Evolutionary conservation across 805 yeast genomes (phyloP).

Genomic region (Ogataea paradorogensis): DNA sequence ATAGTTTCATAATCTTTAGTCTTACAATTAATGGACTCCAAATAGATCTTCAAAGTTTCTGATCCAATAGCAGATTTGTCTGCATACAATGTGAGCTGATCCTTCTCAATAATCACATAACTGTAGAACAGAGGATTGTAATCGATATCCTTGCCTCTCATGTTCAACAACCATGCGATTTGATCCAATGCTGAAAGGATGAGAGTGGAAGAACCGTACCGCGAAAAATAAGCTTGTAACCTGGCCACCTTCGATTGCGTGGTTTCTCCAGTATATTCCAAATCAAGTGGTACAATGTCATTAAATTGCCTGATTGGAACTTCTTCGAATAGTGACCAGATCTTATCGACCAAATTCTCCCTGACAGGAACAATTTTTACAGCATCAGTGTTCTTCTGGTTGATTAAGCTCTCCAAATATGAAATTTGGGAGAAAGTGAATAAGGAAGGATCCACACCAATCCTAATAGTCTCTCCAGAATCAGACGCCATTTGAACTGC

Average conservation of each 20-base stretch:
- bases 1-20: slow-evolving; percentile 44
- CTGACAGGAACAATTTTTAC: slow-evolving; percentile 43
- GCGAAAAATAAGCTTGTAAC: slow-evolving; percentile 39
- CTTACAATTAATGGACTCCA: slow-evolving; percentile 42
- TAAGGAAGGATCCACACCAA: slow-evolving; percentile 50
- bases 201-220: slow-evolving; percentile 24
- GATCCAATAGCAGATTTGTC: slow-evolving; percentile 27
- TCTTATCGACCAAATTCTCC: slow-evolving; percentile 46
- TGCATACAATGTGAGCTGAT: slow-evolving; percentile 40
- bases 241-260: slow-evolving; percentile 54
- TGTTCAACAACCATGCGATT: slow-evolving; percentile 84
- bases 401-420: slow-evolving; percentile 33
- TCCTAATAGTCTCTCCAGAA: slow-evolving; percentile 34
- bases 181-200: slow-evolving; percentile 67
- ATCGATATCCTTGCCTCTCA: slow-evolving; percentile 59
- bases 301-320: slow-evolving; percentile 55
- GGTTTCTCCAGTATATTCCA: slow-evolving; percentile 62
- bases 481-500: slow-evolving; percentile 50
- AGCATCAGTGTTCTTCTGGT: slow-evolving; percentile 24
- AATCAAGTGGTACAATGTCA: slow-evolving; percentile 48
- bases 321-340: slow-evolving; percentile 56
- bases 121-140: slow-evolving; percentile 54
- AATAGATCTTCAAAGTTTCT: slow-evolving; percentile 35
- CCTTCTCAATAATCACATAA: slow-evolving; percentile 46
- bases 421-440: slow-evolving; percentile 38